Conservation (phyloP, 1,284 basidiomycete species). For the Ganoderma lucidum region DNA sequence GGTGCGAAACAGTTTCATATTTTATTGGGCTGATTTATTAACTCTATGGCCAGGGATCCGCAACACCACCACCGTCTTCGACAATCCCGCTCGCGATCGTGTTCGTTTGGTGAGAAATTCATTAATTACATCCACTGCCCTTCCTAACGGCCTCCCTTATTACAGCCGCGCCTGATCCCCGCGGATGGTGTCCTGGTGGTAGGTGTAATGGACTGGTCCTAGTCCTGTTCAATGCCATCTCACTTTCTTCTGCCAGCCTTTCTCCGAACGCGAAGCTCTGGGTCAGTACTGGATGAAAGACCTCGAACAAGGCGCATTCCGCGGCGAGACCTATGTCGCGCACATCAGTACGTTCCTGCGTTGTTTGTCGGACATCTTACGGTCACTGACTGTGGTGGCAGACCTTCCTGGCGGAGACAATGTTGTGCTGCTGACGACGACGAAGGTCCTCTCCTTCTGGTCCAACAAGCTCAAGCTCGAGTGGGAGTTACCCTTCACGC, state of each 20-base stretch:
- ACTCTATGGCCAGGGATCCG: conserved; percentile 73
- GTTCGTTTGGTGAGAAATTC: conserved; percentile 71
- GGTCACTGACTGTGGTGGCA: conserved; percentile 6
- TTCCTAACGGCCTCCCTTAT: conserved; percentile 3
- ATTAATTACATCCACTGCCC: neutral
- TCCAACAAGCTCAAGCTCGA: conserved; percentile 86
- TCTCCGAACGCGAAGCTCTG: conserved; percentile 87
- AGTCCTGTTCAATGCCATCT: neutral
- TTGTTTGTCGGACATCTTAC: neutral
- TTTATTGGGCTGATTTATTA: neutral
- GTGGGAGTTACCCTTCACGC: conserved; percentile 92
- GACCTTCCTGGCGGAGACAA: conserved; percentile 80
- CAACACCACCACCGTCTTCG: conserved; percentile 99
- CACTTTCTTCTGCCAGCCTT: conserved; percentile 62
- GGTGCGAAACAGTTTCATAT: conserved; percentile 51
- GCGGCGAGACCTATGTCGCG: conserved; percentile 90
- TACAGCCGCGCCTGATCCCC: conserved; percentile 85
- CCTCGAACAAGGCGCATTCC: conserved; percentile 86
- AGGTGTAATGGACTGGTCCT: conserved; percentile 11
- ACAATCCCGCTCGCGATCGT: conserved; percentile 90
- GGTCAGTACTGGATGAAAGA: conserved; percentile 98
- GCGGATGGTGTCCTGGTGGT: conserved; percentile 88
- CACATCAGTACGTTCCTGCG: conserved; percentile 73
- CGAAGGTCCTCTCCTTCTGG: conserved; percentile 85
- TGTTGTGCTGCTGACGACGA: conserved; percentile 84